Conservation (phyloP, 2,329 filamentous ascomycete genomes). For the Botryosphaeria dothidea region DNA sequence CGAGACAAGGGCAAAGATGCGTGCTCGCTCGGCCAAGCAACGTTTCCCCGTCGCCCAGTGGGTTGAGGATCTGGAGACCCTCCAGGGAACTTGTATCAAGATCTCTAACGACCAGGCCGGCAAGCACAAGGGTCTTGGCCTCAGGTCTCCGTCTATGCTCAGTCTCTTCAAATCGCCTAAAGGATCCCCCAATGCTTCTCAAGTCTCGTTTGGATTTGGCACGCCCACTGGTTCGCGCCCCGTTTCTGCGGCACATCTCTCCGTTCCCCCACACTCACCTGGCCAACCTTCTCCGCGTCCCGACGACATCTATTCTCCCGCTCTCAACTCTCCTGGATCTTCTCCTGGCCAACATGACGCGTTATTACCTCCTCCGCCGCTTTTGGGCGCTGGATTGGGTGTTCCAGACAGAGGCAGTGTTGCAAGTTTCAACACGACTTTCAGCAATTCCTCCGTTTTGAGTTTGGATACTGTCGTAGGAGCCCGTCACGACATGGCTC, state of each 20-base stretch:
- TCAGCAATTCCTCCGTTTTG: constrained; percentile 35
- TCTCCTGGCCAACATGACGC: not conserved
- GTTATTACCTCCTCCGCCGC: constrained; percentile 2
- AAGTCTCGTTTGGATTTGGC: constrained; percentile 9
- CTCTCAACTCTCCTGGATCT: not conserved
- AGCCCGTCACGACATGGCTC: constrained; percentile 49
- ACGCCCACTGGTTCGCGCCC: constrained; percentile 22
- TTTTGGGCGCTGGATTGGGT: not conserved
- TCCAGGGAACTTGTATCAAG: constrained; percentile 61
- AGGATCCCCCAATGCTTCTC: not conserved
- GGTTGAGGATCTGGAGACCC: constrained; percentile 64
- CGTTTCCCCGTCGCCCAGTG: constrained; percentile 68
- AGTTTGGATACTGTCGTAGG: constrained; percentile 60
- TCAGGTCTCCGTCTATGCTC: not conserved
- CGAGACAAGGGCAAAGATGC: constrained; percentile 61
- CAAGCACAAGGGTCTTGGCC: constrained; percentile 24
- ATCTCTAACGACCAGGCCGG: constrained; percentile 19
- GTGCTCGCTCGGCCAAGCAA: constrained; percentile 64
- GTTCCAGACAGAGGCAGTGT: constrained; percentile 6
- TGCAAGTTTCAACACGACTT: not conserved
- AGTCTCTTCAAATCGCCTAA: constrained; percentile 10
- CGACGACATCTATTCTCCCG: constrained; percentile 7
- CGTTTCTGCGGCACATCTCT: not conserved
- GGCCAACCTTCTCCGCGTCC: not conserved
- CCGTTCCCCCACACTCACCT: not conserved